Evolutionary conservation across 164 flowering plant genomes (phyloP).

Genomic region (Vitis labrusca): DNA sequence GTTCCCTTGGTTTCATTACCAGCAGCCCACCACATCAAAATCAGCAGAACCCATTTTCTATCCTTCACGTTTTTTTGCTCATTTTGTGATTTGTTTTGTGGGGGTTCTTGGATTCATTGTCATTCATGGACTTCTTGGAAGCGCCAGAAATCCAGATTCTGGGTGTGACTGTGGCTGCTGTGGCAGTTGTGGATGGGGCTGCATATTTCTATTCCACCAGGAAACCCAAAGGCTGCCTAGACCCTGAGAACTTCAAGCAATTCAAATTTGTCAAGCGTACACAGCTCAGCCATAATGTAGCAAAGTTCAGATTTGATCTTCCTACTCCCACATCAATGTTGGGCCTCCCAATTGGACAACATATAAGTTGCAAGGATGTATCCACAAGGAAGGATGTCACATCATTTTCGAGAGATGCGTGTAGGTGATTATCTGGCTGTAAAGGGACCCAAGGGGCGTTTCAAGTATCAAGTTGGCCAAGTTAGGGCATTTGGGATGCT

Average conservation of each 20-base stretch:
- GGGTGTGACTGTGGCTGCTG: too few relatives aligned
- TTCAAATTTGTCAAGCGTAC: constrained; percentile 77
- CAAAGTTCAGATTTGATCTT: constrained; percentile 80
- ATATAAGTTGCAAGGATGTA: constrained; percentile 99
- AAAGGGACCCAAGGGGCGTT: constrained; percentile 96
- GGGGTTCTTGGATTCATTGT: too few relatives aligned
- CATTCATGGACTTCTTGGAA: too few relatives aligned
- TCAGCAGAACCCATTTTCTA: too few relatives aligned
- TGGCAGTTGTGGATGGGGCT: too few relatives aligned
- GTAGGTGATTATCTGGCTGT: constrained; percentile 87
- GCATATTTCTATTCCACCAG: too few relatives aligned
- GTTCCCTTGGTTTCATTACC: too few relatives aligned
- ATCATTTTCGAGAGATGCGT: constrained; percentile 96
- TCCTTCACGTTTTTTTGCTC: too few relatives aligned
- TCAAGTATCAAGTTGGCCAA: constrained; percentile 61
- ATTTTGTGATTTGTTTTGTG: too few relatives aligned
- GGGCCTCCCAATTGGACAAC: constrained; percentile 98
- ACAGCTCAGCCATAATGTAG: constrained; percentile 96
- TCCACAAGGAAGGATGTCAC: constrained; percentile 99
- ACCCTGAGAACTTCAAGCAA: constrained; percentile 80
- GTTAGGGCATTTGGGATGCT: constrained; percentile 74
- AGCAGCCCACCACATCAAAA: too few relatives aligned
- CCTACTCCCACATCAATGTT: constrained; percentile 81
- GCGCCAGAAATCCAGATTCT: too few relatives aligned
- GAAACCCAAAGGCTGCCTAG: constrained; percentile 61